These are phyloP conservation scores for Exophiala sp. DNA, from an alignment of 2,329 filamentous ascomycete species.

Conservation along the genomic window DNA sequence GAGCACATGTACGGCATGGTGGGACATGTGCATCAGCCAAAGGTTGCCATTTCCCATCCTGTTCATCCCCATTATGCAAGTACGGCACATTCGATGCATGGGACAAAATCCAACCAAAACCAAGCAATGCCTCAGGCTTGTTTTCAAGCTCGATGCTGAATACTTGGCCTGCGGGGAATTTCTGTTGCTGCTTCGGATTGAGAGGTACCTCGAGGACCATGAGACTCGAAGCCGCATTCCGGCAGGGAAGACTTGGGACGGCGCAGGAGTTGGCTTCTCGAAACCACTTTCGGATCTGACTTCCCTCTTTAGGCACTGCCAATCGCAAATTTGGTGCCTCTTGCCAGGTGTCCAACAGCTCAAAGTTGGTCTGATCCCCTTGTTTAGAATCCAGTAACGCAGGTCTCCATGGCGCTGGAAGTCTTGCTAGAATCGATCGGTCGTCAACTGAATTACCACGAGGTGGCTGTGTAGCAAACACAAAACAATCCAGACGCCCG, in stretches of 20 bases:
- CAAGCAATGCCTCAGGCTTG: slow-evolving; percentile 12
- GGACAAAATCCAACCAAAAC: slow-evolving; percentile 11
- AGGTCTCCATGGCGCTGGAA: slow-evolving; percentile 31
- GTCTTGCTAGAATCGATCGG: slow-evolving; percentile 42
- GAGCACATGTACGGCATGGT: slow-evolving; percentile 14
- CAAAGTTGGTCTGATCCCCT: slow-evolving; percentile 9
- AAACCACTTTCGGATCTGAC: slow-evolving; percentile 8
- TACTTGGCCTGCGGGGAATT: slow-evolving; percentile 1
- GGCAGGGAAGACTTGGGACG: not conserved
- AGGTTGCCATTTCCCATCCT: not conserved
- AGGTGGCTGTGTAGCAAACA: slow-evolving; percentile 44
- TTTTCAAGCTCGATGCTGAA: slow-evolving; percentile 12
- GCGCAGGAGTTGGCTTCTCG: not conserved
- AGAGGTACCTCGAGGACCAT: slow-evolving; percentile 6
- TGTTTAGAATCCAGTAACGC: not conserved
- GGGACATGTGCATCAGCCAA: not conserved
- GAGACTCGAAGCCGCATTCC: slow-evolving; percentile 2
- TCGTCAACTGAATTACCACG: slow-evolving; percentile 43
- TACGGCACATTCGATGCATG: slow-evolving; percentile 7
- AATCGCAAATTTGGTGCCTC: slow-evolving; percentile 2
- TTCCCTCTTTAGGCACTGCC: slow-evolving; percentile 1
- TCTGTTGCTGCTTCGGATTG: slow-evolving; percentile 1
- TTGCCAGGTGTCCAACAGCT: slow-evolving; percentile 6
- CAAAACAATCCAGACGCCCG: slow-evolving; percentile 47
- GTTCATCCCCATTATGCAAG: not conserved